Evolutionary conservation across 2,329 filamentous ascomycete species (phyloP), one percentile per base, ranked within the genome.

Genomic region (Zarea fungicola): DNA sequence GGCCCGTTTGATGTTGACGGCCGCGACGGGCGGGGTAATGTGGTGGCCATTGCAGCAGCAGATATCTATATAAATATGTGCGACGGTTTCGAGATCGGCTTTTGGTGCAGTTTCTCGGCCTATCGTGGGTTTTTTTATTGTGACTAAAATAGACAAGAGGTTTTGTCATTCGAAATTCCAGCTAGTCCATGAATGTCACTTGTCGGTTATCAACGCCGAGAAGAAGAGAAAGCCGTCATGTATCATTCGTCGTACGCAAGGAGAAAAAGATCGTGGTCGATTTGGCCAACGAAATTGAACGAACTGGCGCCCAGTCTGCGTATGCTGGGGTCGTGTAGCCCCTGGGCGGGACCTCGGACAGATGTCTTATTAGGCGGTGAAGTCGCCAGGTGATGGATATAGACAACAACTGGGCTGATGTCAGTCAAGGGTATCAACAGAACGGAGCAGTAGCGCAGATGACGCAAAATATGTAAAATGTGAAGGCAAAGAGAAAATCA

Each of bases 1-100:
- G 89, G 85, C 51, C 83, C 85, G 58, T 83, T 74, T 8, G 85
- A 83, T 22, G 83, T 74, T 8, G 85, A 83, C 22, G 83, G 78
- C 65, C 84, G 78, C 16, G 84, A 77, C 22, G 82, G 77, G 64
- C 82, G 78, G 47, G 86, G 85, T 43, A 88, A 73, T 36, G 84
- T 73, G 47, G 83, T 83, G 49, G 79, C 66, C 75, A 80, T 80
- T 52, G 35, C 45, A 31, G 32, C 43, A 31, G 40, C 44, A 21
- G 36, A 28, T 35, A 35, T 21, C 11, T 44, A 21, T 34, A 39
- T 29, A 35, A 18, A 45, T 39, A 48, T 41, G 48, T 49, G 47
- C 25, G 41, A 34, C 19, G 41, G 19, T 11, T 26, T 35, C 6
- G 34, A 18, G 7, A 16, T 31, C 39, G 34, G 28, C 5, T 21